These are phyloP conservation scores for Bolboschoenoplectus hybrid DNA, from an alignment of 202 grass and related monocot species.

Conservation along the genomic window DNA sequence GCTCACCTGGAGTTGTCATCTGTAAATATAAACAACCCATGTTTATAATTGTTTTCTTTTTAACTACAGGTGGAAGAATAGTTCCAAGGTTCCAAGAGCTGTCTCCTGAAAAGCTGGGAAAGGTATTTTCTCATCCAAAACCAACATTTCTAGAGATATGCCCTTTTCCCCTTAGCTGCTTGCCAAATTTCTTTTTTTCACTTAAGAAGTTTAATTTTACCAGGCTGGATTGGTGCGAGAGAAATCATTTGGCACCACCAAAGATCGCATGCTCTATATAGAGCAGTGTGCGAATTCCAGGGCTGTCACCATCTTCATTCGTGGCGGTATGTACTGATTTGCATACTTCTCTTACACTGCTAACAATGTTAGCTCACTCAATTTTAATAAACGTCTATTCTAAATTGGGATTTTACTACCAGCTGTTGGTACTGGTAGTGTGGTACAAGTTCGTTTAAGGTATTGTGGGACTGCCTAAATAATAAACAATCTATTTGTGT, in stretches of 20 bases:
- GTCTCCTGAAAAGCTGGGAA: conserved; percentile 83
- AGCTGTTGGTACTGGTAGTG: background rate
- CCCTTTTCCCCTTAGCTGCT: background rate
- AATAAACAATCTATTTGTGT: conserved; percentile 4
- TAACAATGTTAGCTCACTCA: background rate
- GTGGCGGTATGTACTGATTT: conserved; percentile 70
- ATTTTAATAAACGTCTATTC: background rate
- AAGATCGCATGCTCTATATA: conserved; percentile 94
- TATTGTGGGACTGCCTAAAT: background rate
- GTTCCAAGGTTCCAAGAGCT: conserved; percentile 96
- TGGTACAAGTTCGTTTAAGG: conserved; percentile 2
- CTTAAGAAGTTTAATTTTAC: conserved; percentile 33
- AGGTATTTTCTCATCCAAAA: conserved; percentile 49
- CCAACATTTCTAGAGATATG: background rate
- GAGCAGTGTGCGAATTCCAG: conserved; percentile 92
- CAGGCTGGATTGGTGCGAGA: conserved; percentile 97
- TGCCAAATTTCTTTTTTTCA: background rate
- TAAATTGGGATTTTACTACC: background rate
- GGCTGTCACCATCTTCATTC: conserved; percentile 98
- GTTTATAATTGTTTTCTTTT: conserved; percentile 30
- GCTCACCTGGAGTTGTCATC: background rate
- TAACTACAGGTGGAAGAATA: conserved; percentile 75
- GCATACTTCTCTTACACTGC: background rate
- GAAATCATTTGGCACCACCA: conserved; percentile 94
- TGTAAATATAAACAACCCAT: background rate